Base-by-base conservation (phyloP, 2,329 filamentous ascomycete species). In the Aspergillus jensenii region DNA sequence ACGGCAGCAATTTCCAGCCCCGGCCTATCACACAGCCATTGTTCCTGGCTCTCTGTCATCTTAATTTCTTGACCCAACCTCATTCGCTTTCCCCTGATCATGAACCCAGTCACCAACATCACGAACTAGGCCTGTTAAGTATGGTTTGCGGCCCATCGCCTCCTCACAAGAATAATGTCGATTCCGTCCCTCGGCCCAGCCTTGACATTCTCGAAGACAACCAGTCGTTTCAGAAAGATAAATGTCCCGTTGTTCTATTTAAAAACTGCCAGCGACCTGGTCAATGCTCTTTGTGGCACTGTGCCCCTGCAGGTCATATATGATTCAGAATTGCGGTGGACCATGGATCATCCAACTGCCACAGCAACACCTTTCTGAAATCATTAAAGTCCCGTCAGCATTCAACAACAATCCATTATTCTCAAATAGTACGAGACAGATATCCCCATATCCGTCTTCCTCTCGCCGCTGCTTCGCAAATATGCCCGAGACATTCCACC, bases 1-100 rank as follows among this genome's bases (percentile, higher is more conserved):
- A 53, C 48, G 40, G 33, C 39, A 45, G 49, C 39, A 54, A 50
- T 55, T 37, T 41, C 50, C 17, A 35, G 45, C 31, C 25, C 39
- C 9, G 17, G 44, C 60, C 62, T 59, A 64, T 64, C 58, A 57
- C 33, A 45, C 39, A 14, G 11, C 40, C 25, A 37, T 2, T 25
- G 60, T 60, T 47, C 62, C 62, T 64, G 60, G 51, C 37, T 19
- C 43, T 21, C 51, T 48, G 44, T 57, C 41, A 57, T 60, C 45
- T 25, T 14, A 52, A 47, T 59, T 50, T 57, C 23, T 12, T 40
- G 12, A 39, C 35, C 47, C 48, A 57, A 40, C 33, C 35, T 49
- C 45, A 58, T 58, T 58, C 49, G 55, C 44, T 41, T 17, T 17
- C 48, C 23, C 48, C 48, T 51, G 33, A 12, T 31, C 48, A 41